Evolutionary conservation across 2,329 filamentous ascomycete genomes (phyloP).

Genomic region (Colletotrichum graminicola): DNA sequence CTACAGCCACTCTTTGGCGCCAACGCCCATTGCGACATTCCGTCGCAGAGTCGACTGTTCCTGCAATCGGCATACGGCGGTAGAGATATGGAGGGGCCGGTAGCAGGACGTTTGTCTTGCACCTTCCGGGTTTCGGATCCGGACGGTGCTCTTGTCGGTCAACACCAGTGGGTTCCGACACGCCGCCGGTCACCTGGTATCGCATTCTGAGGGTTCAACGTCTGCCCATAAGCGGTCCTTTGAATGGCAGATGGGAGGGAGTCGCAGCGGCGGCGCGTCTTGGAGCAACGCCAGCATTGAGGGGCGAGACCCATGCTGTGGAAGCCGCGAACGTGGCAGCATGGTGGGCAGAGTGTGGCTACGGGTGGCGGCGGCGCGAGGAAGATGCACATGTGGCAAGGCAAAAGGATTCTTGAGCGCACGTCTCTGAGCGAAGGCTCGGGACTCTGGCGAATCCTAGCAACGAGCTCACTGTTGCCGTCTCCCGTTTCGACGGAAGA

Average conservation of each 20-base stretch:
- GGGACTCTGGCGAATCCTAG: no score
- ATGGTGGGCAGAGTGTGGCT: not conserved
- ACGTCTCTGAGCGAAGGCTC: not conserved
- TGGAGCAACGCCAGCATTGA: slow-evolving; percentile 26
- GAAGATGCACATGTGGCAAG: not conserved
- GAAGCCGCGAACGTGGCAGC: not conserved
- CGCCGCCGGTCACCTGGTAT: slow-evolving; percentile 1
- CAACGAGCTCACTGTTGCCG: no score
- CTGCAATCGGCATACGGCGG: slow-evolving; percentile 21
- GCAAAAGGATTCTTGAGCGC: not conserved
- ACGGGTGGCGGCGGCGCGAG: not conserved
- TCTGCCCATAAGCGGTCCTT: not conserved
- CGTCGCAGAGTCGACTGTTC: slow-evolving; percentile 4
- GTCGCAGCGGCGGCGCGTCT: slow-evolving; percentile 26
- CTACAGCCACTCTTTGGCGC: slow-evolving; percentile 26
- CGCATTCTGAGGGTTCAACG: slow-evolving; percentile 17
- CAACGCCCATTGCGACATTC: slow-evolving; percentile 13
- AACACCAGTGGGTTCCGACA: slow-evolving; percentile 16
- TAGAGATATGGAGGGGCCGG: slow-evolving; percentile 5
- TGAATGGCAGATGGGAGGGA: slow-evolving; percentile 21
- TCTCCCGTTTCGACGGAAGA: no score
- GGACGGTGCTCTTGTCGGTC: slow-evolving; percentile 7
- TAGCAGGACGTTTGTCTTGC: not conserved
- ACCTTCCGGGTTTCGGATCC: not conserved
- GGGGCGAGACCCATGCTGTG: slow-evolving; percentile 22